Evolutionary conservation across 2,329 filamentous ascomycete species (phyloP), one percentile per base, ranked within the genome.

Genomic region (Claviceps sp.): DNA sequence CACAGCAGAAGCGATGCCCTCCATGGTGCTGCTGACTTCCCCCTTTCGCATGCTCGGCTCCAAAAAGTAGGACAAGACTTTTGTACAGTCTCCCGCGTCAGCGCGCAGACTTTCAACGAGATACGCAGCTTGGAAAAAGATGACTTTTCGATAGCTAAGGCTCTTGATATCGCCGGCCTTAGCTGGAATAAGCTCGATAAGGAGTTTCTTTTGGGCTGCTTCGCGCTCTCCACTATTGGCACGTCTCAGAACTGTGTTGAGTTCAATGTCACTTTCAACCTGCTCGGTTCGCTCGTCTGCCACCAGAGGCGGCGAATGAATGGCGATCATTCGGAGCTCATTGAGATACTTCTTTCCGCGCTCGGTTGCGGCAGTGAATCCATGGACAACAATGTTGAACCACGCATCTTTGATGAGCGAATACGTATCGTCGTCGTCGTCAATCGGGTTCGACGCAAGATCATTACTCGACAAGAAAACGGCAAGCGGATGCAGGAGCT

Each of bases 381-480:
- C 93, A 65, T 98, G 93, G 0, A 95, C 86, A 22, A 90, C 87
- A 56, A 97, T 89, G 62, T 98, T 99, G 71, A 96, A 97, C 93
- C 93, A 99, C 5, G 89, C 88, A 72, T 98, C 90, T 50, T 91
- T 83, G 58, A 93, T 78, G 52, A 94, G 71, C 26, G 81, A 78
- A 55, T 86, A 78, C 7, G 81, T 79, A 54, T 91, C 82, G 49
- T 90, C 85, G 50, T 85, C 79, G 50, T 85, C 79, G 51, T 70
- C 69, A 9, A 71, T 59, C 37, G 68, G 71, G 44, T 72, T 68
- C 20, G 72, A 68, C 22, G 70, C 72, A 55, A 83, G 67, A 52
- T 83, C 75, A 56, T 83, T 79, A 36, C 72, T 73, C 8, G 88
- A 84, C 66, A 95, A 85, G 50, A 98, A 77, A 1, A 89, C 75